These are phyloP conservation scores for Calocybe indica DNA, from an alignment of 768 basidiomycete genomes.

Conservation along the genomic window DNA sequence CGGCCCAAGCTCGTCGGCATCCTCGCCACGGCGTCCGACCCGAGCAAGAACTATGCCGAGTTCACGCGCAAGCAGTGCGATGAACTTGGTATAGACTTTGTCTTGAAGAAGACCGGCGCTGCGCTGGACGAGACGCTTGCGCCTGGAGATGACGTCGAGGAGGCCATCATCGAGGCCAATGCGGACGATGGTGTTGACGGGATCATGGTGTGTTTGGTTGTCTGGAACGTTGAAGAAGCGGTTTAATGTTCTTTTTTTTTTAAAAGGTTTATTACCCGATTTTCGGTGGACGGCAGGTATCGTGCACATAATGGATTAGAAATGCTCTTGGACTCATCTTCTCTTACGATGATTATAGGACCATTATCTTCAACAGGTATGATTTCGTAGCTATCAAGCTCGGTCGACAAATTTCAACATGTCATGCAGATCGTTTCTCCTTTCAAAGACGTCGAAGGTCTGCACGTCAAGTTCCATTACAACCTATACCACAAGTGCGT, in stretches of 20 bases:
- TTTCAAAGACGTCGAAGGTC: constrained; percentile 94
- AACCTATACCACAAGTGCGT: constrained; percentile 92
- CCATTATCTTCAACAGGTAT: constrained; percentile 92
- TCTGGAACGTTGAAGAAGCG: background rate
- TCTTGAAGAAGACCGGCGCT: constrained; percentile 66
- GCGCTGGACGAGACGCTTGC: constrained; percentile 49
- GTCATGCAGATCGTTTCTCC: constrained; percentile 77
- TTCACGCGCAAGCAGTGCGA: constrained; percentile 92
- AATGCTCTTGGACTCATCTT: no score
- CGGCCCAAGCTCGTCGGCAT: constrained; percentile 86
- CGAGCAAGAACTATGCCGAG: constrained; percentile 79
- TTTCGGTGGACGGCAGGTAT: constrained; percentile 81
- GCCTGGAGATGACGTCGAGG: constrained; percentile 89
- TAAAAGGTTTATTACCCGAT: constrained; percentile 92
- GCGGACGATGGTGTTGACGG: constrained; percentile 81
- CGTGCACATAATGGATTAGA: background rate
- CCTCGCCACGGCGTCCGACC: constrained; percentile 75
- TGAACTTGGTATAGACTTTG: constrained; percentile 82
- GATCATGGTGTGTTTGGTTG: constrained; percentile 72
- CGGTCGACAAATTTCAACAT: constrained; percentile 1
- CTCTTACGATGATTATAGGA: constrained; percentile 44
- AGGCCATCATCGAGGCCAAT: constrained; percentile 94
- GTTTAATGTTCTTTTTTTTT: constrained; percentile 3
- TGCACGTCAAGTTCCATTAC: constrained; percentile 93
- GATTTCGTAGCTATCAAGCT: background rate